Evolutionary conservation across 2,329 filamentous ascomycete species (phyloP), one percentile per base, ranked within the genome.

Genomic region (Canariomyces notabilis): DNA sequence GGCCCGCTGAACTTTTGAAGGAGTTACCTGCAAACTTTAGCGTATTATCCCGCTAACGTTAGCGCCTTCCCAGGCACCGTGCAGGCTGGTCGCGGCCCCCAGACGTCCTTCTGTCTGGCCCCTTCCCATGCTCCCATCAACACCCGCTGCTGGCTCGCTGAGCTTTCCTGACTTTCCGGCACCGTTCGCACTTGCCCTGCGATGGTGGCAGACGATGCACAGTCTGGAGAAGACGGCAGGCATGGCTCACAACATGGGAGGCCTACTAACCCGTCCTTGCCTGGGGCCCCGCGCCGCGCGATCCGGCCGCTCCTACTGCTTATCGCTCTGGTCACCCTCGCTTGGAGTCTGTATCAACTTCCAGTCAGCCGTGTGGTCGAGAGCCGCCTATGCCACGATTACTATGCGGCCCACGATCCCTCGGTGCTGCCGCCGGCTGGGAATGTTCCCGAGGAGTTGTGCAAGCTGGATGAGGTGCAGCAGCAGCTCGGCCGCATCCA

Each of bases 391-490:
- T 81, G 77, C 46, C 60, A 66, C 19, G 71, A 75, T 16, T 70
- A 76, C 57, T 80, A 79, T 54, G 48, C 48, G 12, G 51, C 44
- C 6, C 59, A 66, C 3, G 67, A 76, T 8, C 70, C 70, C 1
- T 59, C 62, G 0, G 48, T 53, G 4, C 58, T 69, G 11, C 51
- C 44, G 1, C 36, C 60, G 0, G 64, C 67, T 42, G 71, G 70
- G 4, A 60, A 60, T 18, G 61, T 80, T 2, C 65, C 70, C 1
- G 77, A 81, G 59, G 61, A 67, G 47, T 57, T 76, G 3, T 81
- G 77, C 60, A 81, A 81, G 56, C 57, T 75, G 8, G 68, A 77
- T 46, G 59, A 57, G 11, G 66, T 80, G 5, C 76, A 80, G 57
- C 63, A 70, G 44, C 62, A 64, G 14, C 62, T 80, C 7, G 77